Evolutionary conservation across 805 yeast species (phyloP).

Genomic region (Schwanniomyces occidentalis): DNA sequence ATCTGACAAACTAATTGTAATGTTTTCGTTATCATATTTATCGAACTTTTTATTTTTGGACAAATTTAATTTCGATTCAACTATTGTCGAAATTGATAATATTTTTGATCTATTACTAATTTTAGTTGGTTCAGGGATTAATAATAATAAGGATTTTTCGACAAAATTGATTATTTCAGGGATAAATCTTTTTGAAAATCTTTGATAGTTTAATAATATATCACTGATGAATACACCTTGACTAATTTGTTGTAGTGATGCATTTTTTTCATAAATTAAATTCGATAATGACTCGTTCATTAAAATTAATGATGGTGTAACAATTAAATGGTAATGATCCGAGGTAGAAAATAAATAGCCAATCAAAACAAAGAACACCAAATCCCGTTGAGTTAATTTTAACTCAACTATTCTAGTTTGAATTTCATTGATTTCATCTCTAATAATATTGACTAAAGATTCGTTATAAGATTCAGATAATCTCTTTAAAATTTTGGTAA

Average conservation of each 20-base stretch:
- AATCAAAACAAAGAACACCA: slow-evolving; percentile 65
- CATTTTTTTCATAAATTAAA: slow-evolving; percentile 31
- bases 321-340: slow-evolving; percentile 90
- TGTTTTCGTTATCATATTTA: slow-evolving; percentile 3
- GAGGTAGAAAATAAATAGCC: slow-evolving; percentile 90
- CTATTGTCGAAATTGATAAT: slow-evolving; percentile 10
- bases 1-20: slow-evolving; percentile 8
- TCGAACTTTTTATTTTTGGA: slow-evolving; percentile 15
- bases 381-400: slow-evolving; percentile 40
- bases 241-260: slow-evolving; percentile 43
- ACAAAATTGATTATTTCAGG: slow-evolving; percentile 75
- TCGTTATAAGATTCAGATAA: slow-evolving; percentile 67
- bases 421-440: slow-evolving; percentile 55
- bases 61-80: slow-evolving; percentile 16
- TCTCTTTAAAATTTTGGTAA: slow-evolving; percentile 50
- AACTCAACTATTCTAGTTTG: slow-evolving; percentile 48
- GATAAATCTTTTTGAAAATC: slow-evolving; percentile 72
- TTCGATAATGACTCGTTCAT: slow-evolving; percentile 62
- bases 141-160: slow-evolving; percentile 48
- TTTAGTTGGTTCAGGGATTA: slow-evolving; percentile 41
- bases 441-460: slow-evolving; percentile 58
- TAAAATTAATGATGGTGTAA: slow-evolving; percentile 76
- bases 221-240: slow-evolving; percentile 70
- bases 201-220: slow-evolving; percentile 68
- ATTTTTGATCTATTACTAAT: slow-evolving; percentile 5